phyloP scores from a whole-genome alignment of 371 early-diverging fungal species.

The Phascolomyces articulosus region DNA sequence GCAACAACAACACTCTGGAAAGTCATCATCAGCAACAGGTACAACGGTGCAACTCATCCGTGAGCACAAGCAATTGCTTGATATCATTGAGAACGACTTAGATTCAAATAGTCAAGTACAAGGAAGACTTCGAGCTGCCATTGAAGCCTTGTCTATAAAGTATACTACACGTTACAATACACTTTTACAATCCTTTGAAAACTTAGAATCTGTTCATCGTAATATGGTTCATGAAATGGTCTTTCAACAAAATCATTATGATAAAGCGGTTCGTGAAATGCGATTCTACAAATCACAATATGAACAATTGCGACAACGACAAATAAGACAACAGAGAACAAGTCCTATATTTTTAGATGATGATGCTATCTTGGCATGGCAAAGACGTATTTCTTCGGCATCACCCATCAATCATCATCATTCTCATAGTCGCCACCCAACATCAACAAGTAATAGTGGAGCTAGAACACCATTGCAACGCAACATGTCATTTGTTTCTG shows the following conservation, averaged over 20 bases:
- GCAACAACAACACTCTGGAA: no score
- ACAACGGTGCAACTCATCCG: no score
- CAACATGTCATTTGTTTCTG: not conserved
- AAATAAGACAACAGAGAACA: not conserved
- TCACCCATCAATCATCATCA: not conserved
- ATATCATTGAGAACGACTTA: not conserved
- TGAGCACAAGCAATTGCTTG: not conserved
- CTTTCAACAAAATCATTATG: slow-evolving; percentile 1
- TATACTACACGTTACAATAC: slow-evolving; percentile 5
- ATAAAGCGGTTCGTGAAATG: slow-evolving; percentile 23
- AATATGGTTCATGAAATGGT: not conserved
- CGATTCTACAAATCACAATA: slow-evolving; percentile 16
- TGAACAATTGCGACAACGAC: not conserved
- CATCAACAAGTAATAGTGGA: no score
- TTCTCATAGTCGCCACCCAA: not conserved
- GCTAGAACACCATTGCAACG: not conserved
- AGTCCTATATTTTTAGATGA: not conserved
- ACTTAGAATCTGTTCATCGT: not conserved
- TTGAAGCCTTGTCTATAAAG: not conserved
- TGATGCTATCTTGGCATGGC: not conserved
- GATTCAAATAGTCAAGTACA: not conserved
- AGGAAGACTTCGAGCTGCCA: not conserved
- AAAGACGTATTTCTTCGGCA: not conserved
- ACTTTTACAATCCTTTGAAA: not conserved
- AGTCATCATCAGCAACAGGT: no score